These are phyloP conservation scores for Hirsutella rhossiliensis DNA, from an alignment of 2,329 filamentous ascomycete species.

Conservation along the genomic window DNA sequence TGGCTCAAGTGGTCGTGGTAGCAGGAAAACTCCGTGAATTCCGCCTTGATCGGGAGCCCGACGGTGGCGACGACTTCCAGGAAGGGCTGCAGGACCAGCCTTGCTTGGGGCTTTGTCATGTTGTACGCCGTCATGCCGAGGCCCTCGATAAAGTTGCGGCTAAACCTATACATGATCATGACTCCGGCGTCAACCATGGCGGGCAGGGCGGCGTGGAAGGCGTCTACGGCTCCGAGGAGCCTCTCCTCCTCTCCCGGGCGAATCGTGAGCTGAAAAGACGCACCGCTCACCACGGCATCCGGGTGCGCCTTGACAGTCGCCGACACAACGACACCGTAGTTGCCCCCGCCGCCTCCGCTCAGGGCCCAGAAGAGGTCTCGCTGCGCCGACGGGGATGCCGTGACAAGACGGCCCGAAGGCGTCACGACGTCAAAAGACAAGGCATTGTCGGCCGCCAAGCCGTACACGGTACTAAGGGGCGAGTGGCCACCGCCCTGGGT, in stretches of 20 bases:
- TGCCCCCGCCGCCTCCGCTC: conserved; percentile 39
- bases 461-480: conserved; percentile 36
- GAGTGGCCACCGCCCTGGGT: conserved; percentile 48
- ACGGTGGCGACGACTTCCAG: conserved; percentile 5
- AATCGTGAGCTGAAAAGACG: conserved; percentile 9
- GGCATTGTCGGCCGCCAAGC: conserved; percentile 46
- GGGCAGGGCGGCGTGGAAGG: conserved; percentile 13
- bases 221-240: not conserved
- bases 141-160: conserved; percentile 27
- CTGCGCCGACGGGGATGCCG: conserved; percentile 23
- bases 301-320: conserved; percentile 22
- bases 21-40: conserved; percentile 9
- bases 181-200: conserved; percentile 33
- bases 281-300: conserved; percentile 15
- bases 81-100: conserved; percentile 15
- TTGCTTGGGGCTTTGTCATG: conserved; percentile 24
- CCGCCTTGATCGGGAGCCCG: conserved; percentile 7
- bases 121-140: conserved; percentile 32
- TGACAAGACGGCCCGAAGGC: conserved; percentile 32
- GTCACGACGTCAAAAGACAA: conserved; percentile 43
- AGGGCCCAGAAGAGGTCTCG: conserved; percentile 50
- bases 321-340: conserved; percentile 30
- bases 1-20: conserved; percentile 31
- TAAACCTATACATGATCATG: conserved; percentile 32
- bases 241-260: not conserved